Evolutionary conservation across 2,329 filamentous ascomycete species (phyloP), one percentile per base, ranked within the genome.

Genomic region (Aspergillus quadricinctus): DNA sequence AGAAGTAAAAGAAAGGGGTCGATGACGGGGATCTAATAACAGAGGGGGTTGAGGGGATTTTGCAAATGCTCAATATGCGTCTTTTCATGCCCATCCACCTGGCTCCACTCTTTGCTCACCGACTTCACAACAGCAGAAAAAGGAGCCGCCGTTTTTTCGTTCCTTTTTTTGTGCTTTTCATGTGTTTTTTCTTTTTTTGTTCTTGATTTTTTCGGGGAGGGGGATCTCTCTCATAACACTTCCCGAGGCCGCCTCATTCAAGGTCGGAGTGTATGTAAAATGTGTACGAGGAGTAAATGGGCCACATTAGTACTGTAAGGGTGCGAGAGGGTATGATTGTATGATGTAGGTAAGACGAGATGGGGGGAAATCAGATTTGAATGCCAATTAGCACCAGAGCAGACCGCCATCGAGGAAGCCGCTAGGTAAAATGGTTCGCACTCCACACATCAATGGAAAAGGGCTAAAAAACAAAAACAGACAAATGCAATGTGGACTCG

Each of bases 401-500:
- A 46, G 19, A 23, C 43, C 21, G 43, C 40, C 25, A 49, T 25
- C 50, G 14, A 40, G 37, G 46, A 54, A 48, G 41, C 45, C 49
- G 53, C 37, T 53, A 54, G 48, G 43, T 35, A 27, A 53, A 51
- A 35, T 43, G 43, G 55, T 48, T 54, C 45, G 53, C 43, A 46
- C 50, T 52, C 53, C 56, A 54, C 56, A 53, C 52, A 57, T 54
- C 56, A 55, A 45, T 52, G 52, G 50, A 53, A 57, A 31, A 29
- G 41, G 48, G 57, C 45, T 57, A 57, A 60, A 53, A 54, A 58
- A 54, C 49, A 50, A 56, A 56, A 55, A 59, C 53, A 60, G 55
- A 52, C 51, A 66, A 60, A 66, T 66, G 64, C 59, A 65, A 60
- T 64, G 57, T 66, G 60, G 57, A 67, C 63, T 66, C 60, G 58